A percentile compares a stretch with the other conserved stretches of the same genome.
Evolutionary conservation across 176 grass and related monocot genomes (phyloP).

Genomic region (Carex pumila): DNA sequence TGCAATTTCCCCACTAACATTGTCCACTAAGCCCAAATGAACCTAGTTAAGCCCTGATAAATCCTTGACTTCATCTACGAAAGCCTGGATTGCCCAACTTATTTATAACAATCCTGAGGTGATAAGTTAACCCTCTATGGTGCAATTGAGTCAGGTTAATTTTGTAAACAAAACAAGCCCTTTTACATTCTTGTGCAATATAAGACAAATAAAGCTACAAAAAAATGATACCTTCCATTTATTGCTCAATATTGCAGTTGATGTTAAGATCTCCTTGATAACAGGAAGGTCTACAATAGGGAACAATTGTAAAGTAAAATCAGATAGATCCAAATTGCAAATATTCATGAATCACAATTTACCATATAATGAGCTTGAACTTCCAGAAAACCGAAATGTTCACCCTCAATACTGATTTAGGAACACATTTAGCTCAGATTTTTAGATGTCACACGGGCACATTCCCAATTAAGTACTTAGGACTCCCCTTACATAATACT

Average conservation of each 20-base stretch:
- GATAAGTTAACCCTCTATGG: background rate
- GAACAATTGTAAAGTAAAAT: conserved; percentile 15
- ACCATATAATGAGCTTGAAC: background rate
- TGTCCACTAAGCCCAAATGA: background rate
- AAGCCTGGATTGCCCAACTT: background rate
- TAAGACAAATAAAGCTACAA: conserved; percentile 1
- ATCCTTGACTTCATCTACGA: background rate
- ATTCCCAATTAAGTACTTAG: too few species aligned
- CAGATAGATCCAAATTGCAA: background rate
- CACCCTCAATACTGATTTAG: too few species aligned
- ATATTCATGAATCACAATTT: background rate
- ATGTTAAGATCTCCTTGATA: conserved; percentile 69
- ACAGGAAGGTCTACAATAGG: conserved; percentile 50
- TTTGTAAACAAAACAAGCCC: background rate
- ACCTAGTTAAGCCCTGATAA: background rate
- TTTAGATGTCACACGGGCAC: too few species aligned
- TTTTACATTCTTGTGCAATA: background rate
- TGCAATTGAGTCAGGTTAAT: background rate
- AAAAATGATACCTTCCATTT: conserved; percentile 71
- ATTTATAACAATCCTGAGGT: background rate
- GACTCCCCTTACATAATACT: too few species aligned
- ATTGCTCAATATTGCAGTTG: conserved; percentile 46
- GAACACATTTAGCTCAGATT: too few species aligned
- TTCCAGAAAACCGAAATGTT: too few species aligned
- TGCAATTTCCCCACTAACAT: background rate